Percentiles rank a stretch among this genome's conserved stretches.
Conservation (phyloP, 2,329 filamentous ascomycete species). For the Chaetoscypha palmicola region DNA sequence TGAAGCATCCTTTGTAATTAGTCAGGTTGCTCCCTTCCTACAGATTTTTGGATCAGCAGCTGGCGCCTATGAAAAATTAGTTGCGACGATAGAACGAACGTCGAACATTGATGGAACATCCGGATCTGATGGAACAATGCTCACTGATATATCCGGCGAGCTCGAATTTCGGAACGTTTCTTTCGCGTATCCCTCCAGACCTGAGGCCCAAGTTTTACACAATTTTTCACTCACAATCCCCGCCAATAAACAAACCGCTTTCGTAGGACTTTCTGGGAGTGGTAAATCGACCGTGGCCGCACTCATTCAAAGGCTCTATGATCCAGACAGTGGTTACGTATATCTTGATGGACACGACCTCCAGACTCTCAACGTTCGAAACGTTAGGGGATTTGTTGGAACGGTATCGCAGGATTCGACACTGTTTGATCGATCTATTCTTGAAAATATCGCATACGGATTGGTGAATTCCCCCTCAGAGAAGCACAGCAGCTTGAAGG, state of each 20-base stretch:
- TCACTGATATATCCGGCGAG: conserved; percentile 22
- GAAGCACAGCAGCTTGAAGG: conserved; percentile 42
- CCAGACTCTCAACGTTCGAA: conserved; percentile 20
- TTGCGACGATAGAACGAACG: conserved; percentile 15
- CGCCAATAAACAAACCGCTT: conserved; percentile 39
- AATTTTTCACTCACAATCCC: conserved; percentile 27
- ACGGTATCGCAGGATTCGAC: conserved; percentile 50
- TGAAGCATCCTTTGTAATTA: conserved; percentile 46
- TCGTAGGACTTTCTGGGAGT: conserved; percentile 52
- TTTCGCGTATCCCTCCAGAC: conserved; percentile 30
- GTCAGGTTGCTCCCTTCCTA: conserved; percentile 55
- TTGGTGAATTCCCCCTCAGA: conserved; percentile 41
- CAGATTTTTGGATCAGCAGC: conserved; percentile 53
- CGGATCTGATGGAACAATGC: conserved; percentile 6
- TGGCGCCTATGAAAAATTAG: conserved; percentile 50
- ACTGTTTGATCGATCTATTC: conserved; percentile 44
- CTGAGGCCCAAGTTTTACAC: conserved; percentile 27
- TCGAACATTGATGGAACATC: conserved; percentile 20
- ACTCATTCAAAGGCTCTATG: conserved; percentile 50
- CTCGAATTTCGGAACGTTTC: conserved; percentile 31
- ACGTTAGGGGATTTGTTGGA: conserved; percentile 36
- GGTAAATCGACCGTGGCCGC: conserved; percentile 51
- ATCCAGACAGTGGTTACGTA: conserved; percentile 35
- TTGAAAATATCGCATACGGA: conserved; percentile 22
- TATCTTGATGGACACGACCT: conserved; percentile 15